Base-by-base conservation (phyloP, 2,329 filamentous ascomycete genomes). In the Cryoendolithus antarcticus region DNA sequence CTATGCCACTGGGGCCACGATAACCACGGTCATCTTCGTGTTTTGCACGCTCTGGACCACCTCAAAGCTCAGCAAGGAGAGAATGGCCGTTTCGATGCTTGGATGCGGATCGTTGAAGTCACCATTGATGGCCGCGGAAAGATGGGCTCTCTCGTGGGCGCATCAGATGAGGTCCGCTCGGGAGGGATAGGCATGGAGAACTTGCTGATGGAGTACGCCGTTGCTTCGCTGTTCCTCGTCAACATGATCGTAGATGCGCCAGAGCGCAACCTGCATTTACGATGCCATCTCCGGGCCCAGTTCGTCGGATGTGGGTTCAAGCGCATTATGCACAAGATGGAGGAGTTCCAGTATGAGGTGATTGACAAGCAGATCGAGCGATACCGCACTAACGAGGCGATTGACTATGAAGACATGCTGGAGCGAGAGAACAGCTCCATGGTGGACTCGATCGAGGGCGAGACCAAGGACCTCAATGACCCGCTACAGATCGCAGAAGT, bases 181-280 rank as follows among this genome's bases (percentile, higher is more conserved):
- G 91, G 91, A 48, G 91, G 91, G 48, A 93, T 95, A 55, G 91
- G 91, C 59, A 94, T 96, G 80, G 91, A 98, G 72, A 96, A 96
- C 62, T 70, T 95, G 54, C 73, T 98, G 39, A 96, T 98, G 91
- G 91, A 98, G 71, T 98, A 98, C 57, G 89, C 88, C 30, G 85
- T 96, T 35, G 85, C 89, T 28, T 93, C 88, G 2, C 74, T 98
- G 55, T 86, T 96, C 58, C 72, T 98, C 55, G 77, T 96, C 69
- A 98, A 96, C 65, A 93, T 93, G 81, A 75, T 96, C 51, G 78
- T 98, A 45, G 91, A 96, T 62, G 85, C 86, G 3, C 82, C 88
- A 0, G 83, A 93, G 56, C 75, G 77, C 52, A 91, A 98, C 56
- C 67, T 98, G 48, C 85, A 94, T 63, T 68, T 96, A 47, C 78